Percentiles rank a stretch among this genome's conserved stretches.
Conservation (phyloP, 345 rosid species). For the Garcia nutans region DNA sequence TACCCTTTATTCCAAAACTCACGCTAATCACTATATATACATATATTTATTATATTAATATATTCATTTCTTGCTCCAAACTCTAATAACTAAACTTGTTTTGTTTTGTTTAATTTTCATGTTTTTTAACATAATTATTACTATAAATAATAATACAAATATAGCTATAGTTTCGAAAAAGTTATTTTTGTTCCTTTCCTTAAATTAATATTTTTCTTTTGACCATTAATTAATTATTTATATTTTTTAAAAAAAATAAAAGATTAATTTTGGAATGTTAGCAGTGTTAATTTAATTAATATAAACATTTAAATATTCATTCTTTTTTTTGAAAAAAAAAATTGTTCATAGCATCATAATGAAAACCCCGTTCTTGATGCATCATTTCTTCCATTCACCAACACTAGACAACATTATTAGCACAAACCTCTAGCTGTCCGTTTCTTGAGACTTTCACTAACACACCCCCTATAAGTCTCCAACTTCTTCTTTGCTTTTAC, state of each 20-base stretch:
- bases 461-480: slow-evolving; percentile 15
- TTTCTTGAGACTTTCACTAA: slow-evolving; percentile 36
- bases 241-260: background rate
- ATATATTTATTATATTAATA: background rate
- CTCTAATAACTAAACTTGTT: background rate
- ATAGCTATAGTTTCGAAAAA: slow-evolving; percentile 16
- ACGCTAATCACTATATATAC: background rate
- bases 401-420: slow-evolving; percentile 89
- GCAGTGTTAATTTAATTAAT: slow-evolving; percentile 12
- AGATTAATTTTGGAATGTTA: background rate
- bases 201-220: background rate
- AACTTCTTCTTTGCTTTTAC: slow-evolving; percentile 28
- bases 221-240: background rate
- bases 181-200: slow-evolving; percentile 29
- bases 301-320: background rate
- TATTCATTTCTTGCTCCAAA: background rate
- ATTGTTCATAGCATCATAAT: slow-evolving; percentile 19
- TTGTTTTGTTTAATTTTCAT: background rate
- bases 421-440: slow-evolving; percentile 59
- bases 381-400: slow-evolving; percentile 86
- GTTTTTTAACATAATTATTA: background rate
- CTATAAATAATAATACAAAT: background rate
- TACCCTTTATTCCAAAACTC: slow-evolving; percentile 7
- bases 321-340: background rate
- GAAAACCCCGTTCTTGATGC: slow-evolving; percentile 58